Conservation (phyloP, 192 early-diverging fungal species). For the Lobosporangium transversale region DNA sequence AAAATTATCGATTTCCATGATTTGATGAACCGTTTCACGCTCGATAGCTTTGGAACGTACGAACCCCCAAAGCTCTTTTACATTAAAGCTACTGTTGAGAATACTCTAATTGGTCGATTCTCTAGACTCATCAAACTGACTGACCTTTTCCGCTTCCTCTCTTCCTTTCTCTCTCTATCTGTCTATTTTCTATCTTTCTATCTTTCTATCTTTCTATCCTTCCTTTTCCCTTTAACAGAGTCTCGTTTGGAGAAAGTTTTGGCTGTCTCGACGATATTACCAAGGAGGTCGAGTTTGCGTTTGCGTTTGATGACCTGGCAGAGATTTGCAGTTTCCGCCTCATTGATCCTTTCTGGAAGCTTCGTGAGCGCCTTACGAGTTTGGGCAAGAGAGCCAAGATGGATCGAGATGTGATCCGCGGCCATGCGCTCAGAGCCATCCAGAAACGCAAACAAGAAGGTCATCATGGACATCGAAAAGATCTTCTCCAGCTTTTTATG, state of each 20-base stretch:
- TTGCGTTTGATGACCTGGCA: constrained; percentile 57
- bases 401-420: constrained; percentile 11
- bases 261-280: constrained; percentile 28
- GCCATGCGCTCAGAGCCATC: constrained; percentile 22
- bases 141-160: too few relatives aligned
- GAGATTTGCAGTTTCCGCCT: constrained; percentile 14
- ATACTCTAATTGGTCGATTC: too few relatives aligned
- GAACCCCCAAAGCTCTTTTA: too few relatives aligned
- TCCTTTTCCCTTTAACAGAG: neutral
- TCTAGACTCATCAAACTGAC: too few relatives aligned
- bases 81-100: too few relatives aligned
- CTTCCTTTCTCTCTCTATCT: neutral
- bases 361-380: constrained; percentile 27
- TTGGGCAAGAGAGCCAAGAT: constrained; percentile 9
- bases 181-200: neutral
- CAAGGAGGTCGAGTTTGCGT: constrained; percentile 43
- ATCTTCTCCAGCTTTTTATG: constrained; percentile 57
- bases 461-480: constrained; percentile 10
- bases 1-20: constrained; percentile 49
- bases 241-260: constrained; percentile 42
- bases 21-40: constrained; percentile 51
- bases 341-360: constrained; percentile 19
- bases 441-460: constrained; percentile 23
- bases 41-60: constrained; percentile 27
- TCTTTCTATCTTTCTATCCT: neutral